Evolutionary conservation across 257 asterid species (phyloP).

Genomic region (Solanum chiquidenum): DNA sequence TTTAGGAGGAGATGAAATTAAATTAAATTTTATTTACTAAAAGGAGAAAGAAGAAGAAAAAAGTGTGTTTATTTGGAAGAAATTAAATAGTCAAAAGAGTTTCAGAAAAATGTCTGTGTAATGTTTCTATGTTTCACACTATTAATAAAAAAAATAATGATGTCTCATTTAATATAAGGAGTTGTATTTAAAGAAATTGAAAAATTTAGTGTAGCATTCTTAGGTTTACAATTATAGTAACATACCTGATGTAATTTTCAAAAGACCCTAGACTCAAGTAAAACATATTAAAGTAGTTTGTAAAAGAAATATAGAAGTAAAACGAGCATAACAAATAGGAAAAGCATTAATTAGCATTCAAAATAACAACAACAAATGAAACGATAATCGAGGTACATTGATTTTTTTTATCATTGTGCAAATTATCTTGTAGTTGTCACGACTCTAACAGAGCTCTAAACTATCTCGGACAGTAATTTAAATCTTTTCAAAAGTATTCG

Average conservation of each 20-base stretch:
- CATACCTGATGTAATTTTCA: fast-evolving
- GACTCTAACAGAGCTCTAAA: background rate
- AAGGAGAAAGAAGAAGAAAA: slow-evolving; percentile 5
- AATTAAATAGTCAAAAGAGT: slow-evolving; percentile 16
- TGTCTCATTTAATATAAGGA: background rate
- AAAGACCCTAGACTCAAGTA: fast-evolving
- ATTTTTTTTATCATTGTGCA: no score
- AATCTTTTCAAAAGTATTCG: background rate
- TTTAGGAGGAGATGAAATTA: slow-evolving; percentile 3
- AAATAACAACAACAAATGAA: background rate
- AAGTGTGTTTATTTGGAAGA: background rate
- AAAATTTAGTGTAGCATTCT: background rate
- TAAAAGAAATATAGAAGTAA: background rate
- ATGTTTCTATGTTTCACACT: slow-evolving; percentile 1
- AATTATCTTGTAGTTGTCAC: background rate
- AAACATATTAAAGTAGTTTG: fast-evolving
- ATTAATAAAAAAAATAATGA: background rate
- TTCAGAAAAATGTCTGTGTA: slow-evolving; percentile 6
- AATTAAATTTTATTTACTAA: slow-evolving; percentile 6
- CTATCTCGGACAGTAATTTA: background rate
- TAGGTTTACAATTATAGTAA: background rate
- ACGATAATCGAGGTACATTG: background rate
- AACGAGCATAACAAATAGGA: background rate
- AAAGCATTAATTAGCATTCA: background rate
- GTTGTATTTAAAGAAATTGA: background rate